Evolutionary conservation across 1,284 basidiomycete species (phyloP).

Genomic region (Neonothopanus nambi): DNA sequence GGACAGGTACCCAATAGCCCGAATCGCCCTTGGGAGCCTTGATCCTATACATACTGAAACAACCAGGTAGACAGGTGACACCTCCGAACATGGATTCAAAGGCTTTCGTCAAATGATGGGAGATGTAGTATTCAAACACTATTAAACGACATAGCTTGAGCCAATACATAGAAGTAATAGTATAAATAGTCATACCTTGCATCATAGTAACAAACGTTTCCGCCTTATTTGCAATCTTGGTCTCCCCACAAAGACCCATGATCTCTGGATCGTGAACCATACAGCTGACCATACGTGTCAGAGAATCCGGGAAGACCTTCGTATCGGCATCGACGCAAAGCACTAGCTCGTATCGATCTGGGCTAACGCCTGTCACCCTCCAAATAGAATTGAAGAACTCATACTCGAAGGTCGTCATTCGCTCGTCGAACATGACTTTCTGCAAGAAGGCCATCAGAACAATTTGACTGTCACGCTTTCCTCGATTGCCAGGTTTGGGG

Average conservation of each 20-base stretch:
- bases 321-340: conserved; percentile 99
- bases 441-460: conserved; percentile 98
- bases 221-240: conserved; percentile 98
- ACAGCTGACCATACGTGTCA: conserved; percentile 90
- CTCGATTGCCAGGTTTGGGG: conserved; percentile 95
- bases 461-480: conserved; percentile 98
- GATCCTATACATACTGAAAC: conserved; percentile 99
- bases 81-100: conserved; percentile 99
- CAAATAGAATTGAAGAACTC: conserved; percentile 99
- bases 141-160: conserved; percentile 10
- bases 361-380: conserved; percentile 92
- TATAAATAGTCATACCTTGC: conserved; percentile 67
- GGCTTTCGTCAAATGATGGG: conserved; percentile 97
- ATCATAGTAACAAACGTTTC: conserved; percentile 99
- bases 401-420: conserved; percentile 99
- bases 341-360: conserved; percentile 94
- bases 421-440: conserved; percentile 99
- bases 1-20: conserved; percentile 97
- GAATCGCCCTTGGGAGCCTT: conserved; percentile 93
- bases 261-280: conserved; percentile 97
- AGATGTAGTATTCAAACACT: conserved; percentile 99
- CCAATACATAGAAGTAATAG: conserved; percentile 13
- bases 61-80: conserved; percentile 98
- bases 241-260: conserved; percentile 99
- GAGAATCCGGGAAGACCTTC: conserved; percentile 93